Conservation (phyloP, 768 basidiomycete genomes). For the Scleroderma bovista region DNA sequence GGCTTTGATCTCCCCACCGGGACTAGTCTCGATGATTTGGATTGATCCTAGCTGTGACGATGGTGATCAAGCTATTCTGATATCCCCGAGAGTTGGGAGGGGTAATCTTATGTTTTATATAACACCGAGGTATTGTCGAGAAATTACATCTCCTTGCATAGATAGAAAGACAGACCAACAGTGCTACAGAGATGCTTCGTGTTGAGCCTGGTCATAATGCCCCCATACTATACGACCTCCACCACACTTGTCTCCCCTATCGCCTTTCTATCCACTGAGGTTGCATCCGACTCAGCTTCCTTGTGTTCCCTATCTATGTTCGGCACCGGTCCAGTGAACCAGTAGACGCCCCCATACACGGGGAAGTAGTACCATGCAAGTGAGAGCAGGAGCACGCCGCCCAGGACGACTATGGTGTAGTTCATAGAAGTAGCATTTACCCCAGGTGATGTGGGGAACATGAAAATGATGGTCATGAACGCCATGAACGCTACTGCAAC, state of each 20-base stretch:
- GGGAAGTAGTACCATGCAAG: slow-evolving; percentile 66
- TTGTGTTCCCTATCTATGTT: slow-evolving; percentile 27
- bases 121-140: no score
- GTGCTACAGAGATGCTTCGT: no score
- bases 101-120: no score
- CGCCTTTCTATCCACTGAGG: slow-evolving; percentile 4
- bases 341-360: slow-evolving; percentile 60
- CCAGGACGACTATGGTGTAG: slow-evolving; percentile 64
- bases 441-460: slow-evolving; percentile 54
- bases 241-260: background rate
- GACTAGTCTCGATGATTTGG: background rate
- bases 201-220: background rate
- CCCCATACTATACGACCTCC: background rate
- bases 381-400: slow-evolving; percentile 51
- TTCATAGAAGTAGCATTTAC: slow-evolving; percentile 54
- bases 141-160: no score
- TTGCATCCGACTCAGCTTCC: background rate
- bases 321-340: slow-evolving; percentile 66
- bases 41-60: background rate
- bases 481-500: slow-evolving; percentile 59
- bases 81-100: no score
- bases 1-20: slow-evolving; percentile 30
- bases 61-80: no score
- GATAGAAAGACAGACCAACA: no score
- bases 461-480: slow-evolving; percentile 56